Evolutionary conservation across 1,284 basidiomycete species (phyloP).

Genomic region (Phylloboletellus chloephorus): DNA sequence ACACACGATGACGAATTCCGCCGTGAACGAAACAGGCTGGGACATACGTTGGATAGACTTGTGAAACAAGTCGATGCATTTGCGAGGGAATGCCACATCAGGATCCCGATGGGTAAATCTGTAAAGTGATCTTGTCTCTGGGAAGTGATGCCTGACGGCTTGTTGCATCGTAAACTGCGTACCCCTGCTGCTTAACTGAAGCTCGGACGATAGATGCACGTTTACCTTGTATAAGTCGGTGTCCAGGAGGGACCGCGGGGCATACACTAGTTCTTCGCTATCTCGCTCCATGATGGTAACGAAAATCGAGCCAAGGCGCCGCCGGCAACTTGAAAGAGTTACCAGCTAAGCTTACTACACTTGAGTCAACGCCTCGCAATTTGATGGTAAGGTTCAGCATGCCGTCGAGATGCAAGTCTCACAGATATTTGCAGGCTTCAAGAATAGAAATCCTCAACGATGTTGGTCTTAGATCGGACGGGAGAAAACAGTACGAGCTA

Average conservation of each 20-base stretch:
- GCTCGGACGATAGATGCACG: background rate
- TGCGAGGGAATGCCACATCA: slow-evolving; percentile 65
- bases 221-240: slow-evolving; percentile 93
- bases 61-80: slow-evolving; percentile 64
- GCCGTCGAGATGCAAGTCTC: background rate
- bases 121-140: slow-evolving; percentile 63
- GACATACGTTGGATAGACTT: slow-evolving; percentile 57
- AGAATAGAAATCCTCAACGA: slow-evolving; percentile 87
- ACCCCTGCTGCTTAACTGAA: background rate
- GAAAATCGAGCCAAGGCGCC: background rate
- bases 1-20: background rate
- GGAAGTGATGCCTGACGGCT: slow-evolving; percentile 81
- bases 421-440: slow-evolving; percentile 47
- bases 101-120: slow-evolving; percentile 83
- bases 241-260: slow-evolving; percentile 69
- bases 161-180: slow-evolving; percentile 93
- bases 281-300: slow-evolving; percentile 13
- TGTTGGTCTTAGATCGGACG: slow-evolving; percentile 86
- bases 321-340: background rate
- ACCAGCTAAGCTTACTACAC: too few species aligned
- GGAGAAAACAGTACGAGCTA: slow-evolving; percentile 85
- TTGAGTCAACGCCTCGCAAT: too few species aligned
- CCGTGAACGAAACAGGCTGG: background rate
- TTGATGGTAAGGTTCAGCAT: slow-evolving; percentile 15
- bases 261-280: slow-evolving; percentile 13